phyloP scores from a whole-genome alignment of 2,329 filamentous ascomycete genomes.

The Penicillium sp. region DNA sequence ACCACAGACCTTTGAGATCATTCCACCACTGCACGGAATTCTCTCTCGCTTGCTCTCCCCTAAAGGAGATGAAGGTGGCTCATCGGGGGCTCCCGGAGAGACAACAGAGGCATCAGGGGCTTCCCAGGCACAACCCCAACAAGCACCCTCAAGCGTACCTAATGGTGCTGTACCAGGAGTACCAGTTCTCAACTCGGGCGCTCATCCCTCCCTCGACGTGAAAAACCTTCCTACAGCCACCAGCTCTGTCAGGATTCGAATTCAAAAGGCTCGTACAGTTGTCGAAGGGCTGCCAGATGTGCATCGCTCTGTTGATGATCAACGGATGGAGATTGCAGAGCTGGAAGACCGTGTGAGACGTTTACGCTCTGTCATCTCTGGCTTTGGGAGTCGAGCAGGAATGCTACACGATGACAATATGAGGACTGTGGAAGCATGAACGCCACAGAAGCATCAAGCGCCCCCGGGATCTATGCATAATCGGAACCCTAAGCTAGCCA shows the following conservation, averaged over 20 bases:
- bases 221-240: constrained; percentile 79
- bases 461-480: too few relatives aligned
- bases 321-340: constrained; percentile 43
- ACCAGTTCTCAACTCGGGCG: constrained; percentile 25
- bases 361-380: constrained; percentile 40
- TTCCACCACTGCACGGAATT: constrained; percentile 75
- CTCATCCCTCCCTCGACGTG: constrained; percentile 52
- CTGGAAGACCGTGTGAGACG: constrained; percentile 41
- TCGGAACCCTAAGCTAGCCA: background rate
- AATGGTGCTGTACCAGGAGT: constrained; percentile 24
- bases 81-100: constrained; percentile 20
- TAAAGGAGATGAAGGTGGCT: constrained; percentile 39
- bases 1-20: constrained; percentile 78
- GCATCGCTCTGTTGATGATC: constrained; percentile 43
- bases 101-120: constrained; percentile 27
- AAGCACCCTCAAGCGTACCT: constrained; percentile 24
- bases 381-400: constrained; percentile 39
- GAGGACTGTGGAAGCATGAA: background rate
- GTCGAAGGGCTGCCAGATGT: constrained; percentile 45
- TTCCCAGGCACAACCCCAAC: constrained; percentile 27
- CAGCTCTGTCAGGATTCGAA: constrained; percentile 73
- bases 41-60: constrained; percentile 66
- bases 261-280: constrained; percentile 67
- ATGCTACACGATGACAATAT: constrained; percentile 1
- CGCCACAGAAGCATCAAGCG: background rate